Base-by-base conservation (phyloP, 495 filamentous ascomycete genomes). In the Corynascus novoguineensis region DNA sequence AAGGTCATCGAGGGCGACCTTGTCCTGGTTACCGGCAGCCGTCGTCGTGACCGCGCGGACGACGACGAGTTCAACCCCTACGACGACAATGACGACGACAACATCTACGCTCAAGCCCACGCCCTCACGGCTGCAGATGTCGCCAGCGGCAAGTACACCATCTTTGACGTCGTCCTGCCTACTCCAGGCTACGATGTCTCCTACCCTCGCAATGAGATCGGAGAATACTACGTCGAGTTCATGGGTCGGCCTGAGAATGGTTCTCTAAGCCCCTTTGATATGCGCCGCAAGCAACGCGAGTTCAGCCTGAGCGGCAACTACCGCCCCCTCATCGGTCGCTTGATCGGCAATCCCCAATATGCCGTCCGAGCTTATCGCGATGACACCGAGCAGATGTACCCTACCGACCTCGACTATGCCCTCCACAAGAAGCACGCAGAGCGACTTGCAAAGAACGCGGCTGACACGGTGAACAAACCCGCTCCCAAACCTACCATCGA, bases 121-220 rank as follows among this genome's bases (percentile, higher is more conserved):
- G 72, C 83, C 9, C 66, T 98, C 12, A 85, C 84, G 1, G 80
- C 82, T 27, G 83, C 86, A 32, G 95, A 98, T 67, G 86, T 83
- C n/a, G 81, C 76, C 34, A 89, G 83, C 62, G 88, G 88, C 10
- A 82, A 85, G 54, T 96, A 87, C 68, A 81, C 75, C 28, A 87
- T 97, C 61, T 92, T 87, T 63, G 93, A 98, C 64, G 66, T 98
- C 53, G 92, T 98, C n/a, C 78, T 98, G 3, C 91, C 93, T n/a
- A 84, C 86, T 12, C 92, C 95, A 5, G 93, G 93, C 29, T 97
- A 81, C 71, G 92, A 96, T 61, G 81, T 97, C 29, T 68, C 86
- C 8, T 98, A 97, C 65, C 93, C 93, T 2, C 66, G 74, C 3
- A 96, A 97, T 63, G 80, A 81, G n/a, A 81, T 97, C 62, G 85